Conservation (phyloP, 2,329 filamentous ascomycete genomes). For the Raffaelea albimanens region DNA sequence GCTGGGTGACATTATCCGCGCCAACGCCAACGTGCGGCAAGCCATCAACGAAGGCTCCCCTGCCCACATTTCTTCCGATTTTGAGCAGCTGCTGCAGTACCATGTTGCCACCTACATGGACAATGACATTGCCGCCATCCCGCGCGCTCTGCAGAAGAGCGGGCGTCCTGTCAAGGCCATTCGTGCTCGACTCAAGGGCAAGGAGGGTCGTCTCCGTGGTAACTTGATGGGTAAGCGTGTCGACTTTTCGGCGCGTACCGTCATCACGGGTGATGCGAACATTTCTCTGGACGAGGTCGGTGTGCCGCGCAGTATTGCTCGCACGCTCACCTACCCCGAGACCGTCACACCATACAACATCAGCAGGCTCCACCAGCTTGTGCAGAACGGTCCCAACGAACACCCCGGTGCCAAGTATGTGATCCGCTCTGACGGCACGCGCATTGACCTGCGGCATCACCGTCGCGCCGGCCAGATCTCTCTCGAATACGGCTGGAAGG, state of each 20-base stretch:
- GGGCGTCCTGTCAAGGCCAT: slow-evolving; percentile 95
- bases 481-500: slow-evolving; percentile 95
- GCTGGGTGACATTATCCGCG: slow-evolving; percentile 93
- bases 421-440: slow-evolving; percentile 83
- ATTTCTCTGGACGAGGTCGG: slow-evolving; percentile 94
- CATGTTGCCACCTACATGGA: slow-evolving; percentile 99
- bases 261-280: slow-evolving; percentile 98
- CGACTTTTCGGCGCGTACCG: slow-evolving; percentile 97
- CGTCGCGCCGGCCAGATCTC: slow-evolving; percentile 78
- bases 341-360: slow-evolving; percentile 98
- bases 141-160: slow-evolving; percentile 92
- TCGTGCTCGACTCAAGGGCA: slow-evolving; percentile 93
- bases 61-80: slow-evolving; percentile 82
- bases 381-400: slow-evolving; percentile 88
- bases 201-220: slow-evolving; percentile 93
- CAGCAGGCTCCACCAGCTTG: slow-evolving; percentile 76
- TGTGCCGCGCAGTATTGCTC: slow-evolving; percentile 86
- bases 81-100: slow-evolving; percentile 87
- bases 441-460: slow-evolving; percentile 91
- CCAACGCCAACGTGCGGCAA: slow-evolving; percentile 88
- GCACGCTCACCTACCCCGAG: slow-evolving; percentile 90
- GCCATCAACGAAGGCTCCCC: slow-evolving; percentile 88
- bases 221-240: slow-evolving; percentile 99
- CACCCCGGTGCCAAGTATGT: slow-evolving; percentile 97
- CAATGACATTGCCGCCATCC: slow-evolving; percentile 94